phyloP scores from a whole-genome alignment of 2,329 filamentous ascomycete species.

The Ophiostoma montium region DNA sequence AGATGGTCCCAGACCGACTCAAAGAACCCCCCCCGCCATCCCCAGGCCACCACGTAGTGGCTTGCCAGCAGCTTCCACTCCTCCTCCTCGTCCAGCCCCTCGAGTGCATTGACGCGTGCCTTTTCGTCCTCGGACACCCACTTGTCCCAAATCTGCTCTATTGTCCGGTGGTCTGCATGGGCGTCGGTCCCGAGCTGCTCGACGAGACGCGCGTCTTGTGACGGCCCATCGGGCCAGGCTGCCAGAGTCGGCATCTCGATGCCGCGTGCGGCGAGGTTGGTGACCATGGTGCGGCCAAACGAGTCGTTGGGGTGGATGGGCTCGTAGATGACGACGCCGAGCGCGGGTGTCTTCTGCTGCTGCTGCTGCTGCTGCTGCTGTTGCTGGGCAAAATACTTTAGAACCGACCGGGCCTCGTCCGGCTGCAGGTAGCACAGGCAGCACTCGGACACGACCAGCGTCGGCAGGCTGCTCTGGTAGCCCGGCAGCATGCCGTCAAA shows the following conservation, averaged over 20 bases:
- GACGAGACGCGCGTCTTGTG: conserved; percentile 54
- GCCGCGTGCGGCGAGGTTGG: conserved; percentile 68
- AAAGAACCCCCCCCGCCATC: conserved; percentile 47
- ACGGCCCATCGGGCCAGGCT: conserved; percentile 50
- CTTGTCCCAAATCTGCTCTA: conserved; percentile 52
- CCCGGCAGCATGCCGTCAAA: conserved; percentile 21
- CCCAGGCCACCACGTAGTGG: conserved; percentile 89
- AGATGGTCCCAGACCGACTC: conserved; percentile 11
- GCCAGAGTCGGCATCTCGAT: conserved; percentile 77
- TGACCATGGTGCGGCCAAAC: conserved; percentile 85
- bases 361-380: conserved; percentile 18
- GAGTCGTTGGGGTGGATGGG: conserved; percentile 71
- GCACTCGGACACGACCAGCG: conserved; percentile 83
- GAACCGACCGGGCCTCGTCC: conserved; percentile 45
- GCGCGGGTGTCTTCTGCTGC: not conserved
- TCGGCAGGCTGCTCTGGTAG: conserved; percentile 49
- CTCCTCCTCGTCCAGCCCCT: conserved; percentile 89
- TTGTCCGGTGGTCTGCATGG: conserved; percentile 26
- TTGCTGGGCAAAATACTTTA: conserved; percentile 46
- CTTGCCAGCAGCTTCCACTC: conserved; percentile 78
- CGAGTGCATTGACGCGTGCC: conserved; percentile 61
- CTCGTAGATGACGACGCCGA: conserved; percentile 66
- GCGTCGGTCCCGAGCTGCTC: conserved; percentile 46
- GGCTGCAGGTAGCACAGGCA: conserved; percentile 80
- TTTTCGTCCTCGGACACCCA: conserved; percentile 65